A percentile compares a stretch with the other conserved stretches of the same genome.
Conservation (phyloP, 805 yeast species). For the Cyberlindnera subsufficiens region DNA sequence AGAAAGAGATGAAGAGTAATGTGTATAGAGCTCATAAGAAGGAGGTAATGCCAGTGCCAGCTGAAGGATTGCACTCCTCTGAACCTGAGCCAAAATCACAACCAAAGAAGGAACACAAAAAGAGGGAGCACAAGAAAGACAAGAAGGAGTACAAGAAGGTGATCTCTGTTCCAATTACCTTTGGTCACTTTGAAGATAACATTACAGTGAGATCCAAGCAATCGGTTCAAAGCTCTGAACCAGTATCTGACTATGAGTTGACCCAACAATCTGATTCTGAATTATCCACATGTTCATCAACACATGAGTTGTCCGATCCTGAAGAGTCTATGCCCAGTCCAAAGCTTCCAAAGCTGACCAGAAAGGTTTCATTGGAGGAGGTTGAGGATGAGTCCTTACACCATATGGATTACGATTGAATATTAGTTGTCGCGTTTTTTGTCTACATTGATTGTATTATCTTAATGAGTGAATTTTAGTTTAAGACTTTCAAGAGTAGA, state of each 20-base stretch:
- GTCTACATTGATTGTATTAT: background rate
- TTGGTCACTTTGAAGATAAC: background rate
- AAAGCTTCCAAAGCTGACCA: constrained; percentile 16
- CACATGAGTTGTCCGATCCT: background rate
- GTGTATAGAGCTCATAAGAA: background rate
- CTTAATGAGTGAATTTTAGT: no score
- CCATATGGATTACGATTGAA: constrained; percentile 10
- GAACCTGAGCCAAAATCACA: background rate
- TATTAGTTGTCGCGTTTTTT: no score
- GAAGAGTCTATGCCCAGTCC: background rate
- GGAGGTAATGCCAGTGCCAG: background rate
- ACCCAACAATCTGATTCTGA: no score
- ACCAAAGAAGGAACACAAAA: background rate
- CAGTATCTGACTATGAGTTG: background rate
- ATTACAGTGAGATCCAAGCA: background rate
- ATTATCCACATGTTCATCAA: background rate
- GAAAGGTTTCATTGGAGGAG: constrained; percentile 18
- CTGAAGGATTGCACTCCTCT: no score
- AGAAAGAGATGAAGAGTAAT: background rate
- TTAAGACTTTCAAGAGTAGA: no score
- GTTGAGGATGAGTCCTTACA: constrained; percentile 18
- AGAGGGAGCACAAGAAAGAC: background rate
- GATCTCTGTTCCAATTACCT: background rate
- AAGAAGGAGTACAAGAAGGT: background rate
- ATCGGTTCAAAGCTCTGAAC: background rate